Evolutionary conservation across 306 rosid genomes (phyloP), one percentile per base, ranked within the genome.

Genomic region (Citrullus mucosospermus): DNA sequence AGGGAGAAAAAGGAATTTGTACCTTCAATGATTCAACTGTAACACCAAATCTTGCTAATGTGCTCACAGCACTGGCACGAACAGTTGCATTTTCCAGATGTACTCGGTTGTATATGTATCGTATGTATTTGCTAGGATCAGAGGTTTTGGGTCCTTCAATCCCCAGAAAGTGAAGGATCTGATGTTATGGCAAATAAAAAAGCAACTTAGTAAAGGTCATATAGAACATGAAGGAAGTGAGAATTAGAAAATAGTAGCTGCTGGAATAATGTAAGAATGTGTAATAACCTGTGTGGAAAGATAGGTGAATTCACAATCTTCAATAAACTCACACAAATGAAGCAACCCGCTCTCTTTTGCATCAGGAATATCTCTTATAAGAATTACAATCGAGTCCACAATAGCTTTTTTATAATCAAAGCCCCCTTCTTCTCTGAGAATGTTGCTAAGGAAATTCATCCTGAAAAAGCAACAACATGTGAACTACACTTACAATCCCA

Each of bases 31-130:
- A 85, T 82, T 95, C 99, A 82, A 92, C 97, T 76, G 90, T 69
- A 78, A 96, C 97, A 76, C 97, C 99, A 86, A 95, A 95, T 91
- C 90, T 92, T 66, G 99, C 99, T 82, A 95, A 83, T 65, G 99
- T 95, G 91, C 99, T 95, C 76, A 95, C 97, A 38, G 99, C 99
- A 83, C 97, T 83, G 66, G 99, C 97, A 80, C 99, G 86, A 46
- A 95, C 99, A 75, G 99, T 95, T 20, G 97, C 96, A 87, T 95
- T 95, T 84, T 95, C 99, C 83, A 95, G 99, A 91, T 95, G 99
- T 44, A 95, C 97, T 77, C 99, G 87, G 72, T 95, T 95, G 85
- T 92, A 95, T 73, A 95, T 95, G 78, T 92, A 95, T 17, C 97
- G 92, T 75, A 92, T 95, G 76, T 92, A 95, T 85, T 95, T 95